Percentiles rank a stretch among this genome's conserved stretches.
phyloP scores from a whole-genome alignment of 176 grass and related monocot genomes.

The Carex parvula region DNA sequence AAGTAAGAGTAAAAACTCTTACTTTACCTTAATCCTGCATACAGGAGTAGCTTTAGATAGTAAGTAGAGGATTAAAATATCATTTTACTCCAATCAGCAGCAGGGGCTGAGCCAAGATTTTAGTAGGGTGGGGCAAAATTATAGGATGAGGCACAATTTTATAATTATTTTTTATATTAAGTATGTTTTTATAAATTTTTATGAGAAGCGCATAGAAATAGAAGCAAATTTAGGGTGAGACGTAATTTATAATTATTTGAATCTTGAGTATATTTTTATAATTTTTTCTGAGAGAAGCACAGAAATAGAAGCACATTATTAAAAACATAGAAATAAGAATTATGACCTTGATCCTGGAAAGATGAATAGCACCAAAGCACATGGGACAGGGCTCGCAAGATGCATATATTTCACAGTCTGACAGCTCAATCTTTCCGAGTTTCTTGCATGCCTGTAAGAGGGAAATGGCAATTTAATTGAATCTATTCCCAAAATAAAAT shows the following conservation, averaged over 20 bases:
- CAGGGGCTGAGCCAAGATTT: neutral
- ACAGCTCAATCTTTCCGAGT: slow-evolving; percentile 88
- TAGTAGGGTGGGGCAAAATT: no score
- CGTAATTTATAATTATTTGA: no score
- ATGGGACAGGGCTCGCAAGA: slow-evolving; percentile 95
- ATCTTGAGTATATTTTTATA: no score
- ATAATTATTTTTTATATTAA: no score
- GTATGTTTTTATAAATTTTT: no score
- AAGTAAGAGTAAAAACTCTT: neutral
- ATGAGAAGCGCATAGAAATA: no score
- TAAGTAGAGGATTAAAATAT: neutral
- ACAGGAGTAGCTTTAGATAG: neutral
- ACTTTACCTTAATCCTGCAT: neutral
- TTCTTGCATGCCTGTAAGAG: slow-evolving; percentile 75
- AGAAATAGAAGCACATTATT: neutral
- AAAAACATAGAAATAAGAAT: neutral
- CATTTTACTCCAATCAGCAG: slow-evolving; percentile 1
- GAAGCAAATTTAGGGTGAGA: no score
- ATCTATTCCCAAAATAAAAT: neutral
- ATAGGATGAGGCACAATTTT: no score
- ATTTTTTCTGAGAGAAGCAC: no score
- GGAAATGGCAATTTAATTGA: neutral
- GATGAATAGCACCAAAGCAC: slow-evolving; percentile 97
- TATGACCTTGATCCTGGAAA: slow-evolving; percentile 82
- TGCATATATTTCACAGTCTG: slow-evolving; percentile 90